Conservation (phyloP, 1,139 yeast species). For the Geotrichum europaeum region DNA sequence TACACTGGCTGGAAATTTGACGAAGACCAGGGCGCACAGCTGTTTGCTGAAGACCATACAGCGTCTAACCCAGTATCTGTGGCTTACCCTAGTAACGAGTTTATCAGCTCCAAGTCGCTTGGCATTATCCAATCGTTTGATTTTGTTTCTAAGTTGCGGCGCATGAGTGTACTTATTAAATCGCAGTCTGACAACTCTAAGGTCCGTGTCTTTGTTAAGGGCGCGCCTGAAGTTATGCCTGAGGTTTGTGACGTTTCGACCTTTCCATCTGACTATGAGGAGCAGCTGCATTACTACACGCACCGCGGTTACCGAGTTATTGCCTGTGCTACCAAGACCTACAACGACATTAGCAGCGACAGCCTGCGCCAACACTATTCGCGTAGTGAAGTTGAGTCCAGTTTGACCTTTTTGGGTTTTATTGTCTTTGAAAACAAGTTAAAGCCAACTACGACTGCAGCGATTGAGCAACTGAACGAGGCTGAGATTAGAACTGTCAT, state of each 20-base stretch:
- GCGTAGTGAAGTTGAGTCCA: constrained; percentile 63
- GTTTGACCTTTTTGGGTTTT: constrained; percentile 73
- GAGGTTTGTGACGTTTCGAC: constrained; percentile 66
- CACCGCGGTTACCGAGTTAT: constrained; percentile 92
- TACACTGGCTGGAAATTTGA: constrained; percentile 72
- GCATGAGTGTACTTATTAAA: constrained; percentile 80
- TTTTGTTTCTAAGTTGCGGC: constrained; percentile 72
- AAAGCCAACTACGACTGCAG: constrained; percentile 59
- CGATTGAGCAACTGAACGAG: constrained; percentile 50
- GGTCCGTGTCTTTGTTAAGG: constrained; percentile 64
- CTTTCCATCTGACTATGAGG: constrained; percentile 69
- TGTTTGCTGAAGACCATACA: constrained; percentile 37
- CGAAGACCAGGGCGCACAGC: constrained; percentile 49
- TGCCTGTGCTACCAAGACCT: constrained; percentile 74
- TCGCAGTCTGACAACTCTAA: constrained; percentile 31
- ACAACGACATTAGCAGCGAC: constrained; percentile 41
- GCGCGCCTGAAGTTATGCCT: constrained; percentile 95
- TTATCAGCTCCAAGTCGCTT: constrained; percentile 40
- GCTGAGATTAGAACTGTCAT: constrained; percentile 80
- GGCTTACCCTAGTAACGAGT: constrained; percentile 35
- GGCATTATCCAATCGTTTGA: constrained; percentile 71
- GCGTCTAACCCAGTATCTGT: constrained; percentile 26
- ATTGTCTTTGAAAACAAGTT: constrained; percentile 88
- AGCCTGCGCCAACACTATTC: constrained; percentile 35
- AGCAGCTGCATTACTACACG: constrained; percentile 72